Conservation (phyloP, 179 eudicot genomes). For the Actinidia chinensis region DNA sequence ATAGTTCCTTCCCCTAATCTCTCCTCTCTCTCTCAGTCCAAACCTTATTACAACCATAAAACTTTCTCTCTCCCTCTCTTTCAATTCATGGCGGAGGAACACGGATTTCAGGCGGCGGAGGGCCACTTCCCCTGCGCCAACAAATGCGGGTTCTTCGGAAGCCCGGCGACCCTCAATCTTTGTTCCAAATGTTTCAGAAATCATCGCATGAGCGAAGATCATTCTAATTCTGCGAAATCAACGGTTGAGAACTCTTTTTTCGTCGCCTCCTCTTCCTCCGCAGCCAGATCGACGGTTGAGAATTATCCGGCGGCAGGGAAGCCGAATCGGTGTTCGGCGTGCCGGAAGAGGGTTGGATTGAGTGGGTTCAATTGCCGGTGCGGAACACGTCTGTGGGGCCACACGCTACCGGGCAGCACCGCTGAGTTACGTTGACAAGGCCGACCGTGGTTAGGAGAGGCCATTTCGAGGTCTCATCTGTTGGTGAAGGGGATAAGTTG, state of each 20-base stretch:
- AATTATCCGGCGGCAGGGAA: not conserved
- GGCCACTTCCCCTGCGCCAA: constrained; percentile 46
- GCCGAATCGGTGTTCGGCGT: constrained; percentile 32
- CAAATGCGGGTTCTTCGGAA: constrained; percentile 51
- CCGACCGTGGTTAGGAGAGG: too few relatives aligned
- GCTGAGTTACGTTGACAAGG: too few relatives aligned
- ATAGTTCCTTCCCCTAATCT: too few relatives aligned
- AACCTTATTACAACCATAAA: too few relatives aligned
- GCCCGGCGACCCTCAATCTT: constrained; percentile 41
- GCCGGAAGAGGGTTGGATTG: constrained; percentile 37
- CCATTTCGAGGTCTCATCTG: constrained; percentile 40
- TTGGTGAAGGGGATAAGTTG: constrained; percentile 36
- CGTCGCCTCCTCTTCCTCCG: not conserved
- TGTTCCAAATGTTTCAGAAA: constrained; percentile 48
- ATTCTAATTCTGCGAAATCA: constrained; percentile 14
- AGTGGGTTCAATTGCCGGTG: constrained; percentile 42
- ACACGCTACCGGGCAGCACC: constrained; percentile 41
- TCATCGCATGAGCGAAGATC: constrained; percentile 33
- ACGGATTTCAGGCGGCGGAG: not conserved
- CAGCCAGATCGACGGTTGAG: too few relatives aligned
- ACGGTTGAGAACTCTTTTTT: not conserved
- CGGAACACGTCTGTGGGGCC: constrained; percentile 34
- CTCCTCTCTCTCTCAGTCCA: too few relatives aligned
- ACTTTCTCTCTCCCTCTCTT: too few relatives aligned
- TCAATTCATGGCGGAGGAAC: too few relatives aligned